These are phyloP conservation scores for Lathyrus oleraceus DNA, from an alignment of 306 rosid genomes.

Conservation along the genomic window DNA sequence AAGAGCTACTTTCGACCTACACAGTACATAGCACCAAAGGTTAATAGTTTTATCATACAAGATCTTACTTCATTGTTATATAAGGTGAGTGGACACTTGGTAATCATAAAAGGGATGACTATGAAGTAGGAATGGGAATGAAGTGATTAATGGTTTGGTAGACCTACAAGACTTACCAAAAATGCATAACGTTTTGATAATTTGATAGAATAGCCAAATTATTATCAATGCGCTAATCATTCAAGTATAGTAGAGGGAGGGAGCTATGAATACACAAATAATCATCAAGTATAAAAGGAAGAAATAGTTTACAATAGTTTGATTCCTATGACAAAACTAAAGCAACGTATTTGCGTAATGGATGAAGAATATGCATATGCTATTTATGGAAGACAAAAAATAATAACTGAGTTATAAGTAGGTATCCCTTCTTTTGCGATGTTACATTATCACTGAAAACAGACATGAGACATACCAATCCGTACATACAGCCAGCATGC, in stretches of 20 bases:
- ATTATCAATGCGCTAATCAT: slow-evolving; percentile 6
- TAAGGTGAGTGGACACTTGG: background rate
- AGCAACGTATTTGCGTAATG: slow-evolving; percentile 1
- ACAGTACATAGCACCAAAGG: slow-evolving; percentile 22
- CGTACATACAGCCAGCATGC: slow-evolving; percentile 15
- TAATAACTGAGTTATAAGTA: background rate
- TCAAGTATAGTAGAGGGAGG: slow-evolving; percentile 10
- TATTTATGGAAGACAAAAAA: slow-evolving; percentile 4
- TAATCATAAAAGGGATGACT: slow-evolving; percentile 1
- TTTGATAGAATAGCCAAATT: slow-evolving; percentile 9
- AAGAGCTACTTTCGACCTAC: slow-evolving; percentile 79
- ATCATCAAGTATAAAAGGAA: slow-evolving; percentile 10
- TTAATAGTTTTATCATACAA: slow-evolving; percentile 18
- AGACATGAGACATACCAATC: background rate
- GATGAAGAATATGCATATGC: slow-evolving; percentile 10
- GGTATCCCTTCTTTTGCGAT: slow-evolving; percentile 17
- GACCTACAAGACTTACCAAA: slow-evolving; percentile 9
- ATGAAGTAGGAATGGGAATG: slow-evolving; percentile 11
- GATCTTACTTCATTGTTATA: slow-evolving; percentile 13
- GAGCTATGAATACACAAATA: slow-evolving; percentile 19
- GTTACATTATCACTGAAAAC: background rate
- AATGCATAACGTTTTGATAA: background rate
- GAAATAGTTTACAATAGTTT: slow-evolving; percentile 10
- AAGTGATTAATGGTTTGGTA: background rate
- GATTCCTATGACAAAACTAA: slow-evolving; percentile 26